A percentile compares a stretch with the other conserved stretches of the same genome.
Evolutionary conservation across 176 grass and related monocot species (phyloP).

Genomic region (Chloris gayana): DNA sequence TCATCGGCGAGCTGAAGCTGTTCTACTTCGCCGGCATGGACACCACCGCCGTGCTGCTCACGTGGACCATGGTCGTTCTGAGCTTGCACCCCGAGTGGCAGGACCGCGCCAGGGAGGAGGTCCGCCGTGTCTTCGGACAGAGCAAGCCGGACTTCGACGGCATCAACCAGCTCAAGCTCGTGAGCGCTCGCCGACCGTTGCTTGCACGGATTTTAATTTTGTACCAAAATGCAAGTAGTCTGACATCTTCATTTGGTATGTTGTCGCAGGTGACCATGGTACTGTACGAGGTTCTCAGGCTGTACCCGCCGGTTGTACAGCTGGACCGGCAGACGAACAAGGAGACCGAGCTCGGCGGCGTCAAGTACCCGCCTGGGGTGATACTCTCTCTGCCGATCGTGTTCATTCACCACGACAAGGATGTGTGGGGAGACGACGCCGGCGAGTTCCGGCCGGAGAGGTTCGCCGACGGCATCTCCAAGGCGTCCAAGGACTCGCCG

Average conservation of each 20-base stretch:
- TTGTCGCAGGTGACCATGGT: constrained; percentile 50
- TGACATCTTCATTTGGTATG: not conserved
- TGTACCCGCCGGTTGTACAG: constrained; percentile 50
- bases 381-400: constrained; percentile 6
- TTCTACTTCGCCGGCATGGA: constrained; percentile 87
- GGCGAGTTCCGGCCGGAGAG: constrained; percentile 57
- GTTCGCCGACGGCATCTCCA: constrained; percentile 44
- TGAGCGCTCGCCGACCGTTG: constrained; percentile 20
- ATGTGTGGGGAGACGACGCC: constrained; percentile 51
- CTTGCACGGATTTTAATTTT: not conserved
- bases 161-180: constrained; percentile 46
- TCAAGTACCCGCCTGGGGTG: constrained; percentile 43
- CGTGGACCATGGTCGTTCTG: constrained; percentile 55
- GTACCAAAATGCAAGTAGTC: not conserved
- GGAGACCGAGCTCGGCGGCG: constrained; percentile 45
- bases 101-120: constrained; percentile 57
- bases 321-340: constrained; percentile 23
- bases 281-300: constrained; percentile 52
- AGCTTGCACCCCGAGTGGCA: constrained; percentile 71
- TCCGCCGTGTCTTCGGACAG: constrained; percentile 36
- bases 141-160: constrained; percentile 43
- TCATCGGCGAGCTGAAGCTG: constrained; percentile 72
- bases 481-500: constrained; percentile 32
- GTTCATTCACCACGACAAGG: constrained; percentile 37
- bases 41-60: constrained; percentile 59